Conservation (phyloP, 2,329 filamentous ascomycete species). For the Diaporthe citri region DNA sequence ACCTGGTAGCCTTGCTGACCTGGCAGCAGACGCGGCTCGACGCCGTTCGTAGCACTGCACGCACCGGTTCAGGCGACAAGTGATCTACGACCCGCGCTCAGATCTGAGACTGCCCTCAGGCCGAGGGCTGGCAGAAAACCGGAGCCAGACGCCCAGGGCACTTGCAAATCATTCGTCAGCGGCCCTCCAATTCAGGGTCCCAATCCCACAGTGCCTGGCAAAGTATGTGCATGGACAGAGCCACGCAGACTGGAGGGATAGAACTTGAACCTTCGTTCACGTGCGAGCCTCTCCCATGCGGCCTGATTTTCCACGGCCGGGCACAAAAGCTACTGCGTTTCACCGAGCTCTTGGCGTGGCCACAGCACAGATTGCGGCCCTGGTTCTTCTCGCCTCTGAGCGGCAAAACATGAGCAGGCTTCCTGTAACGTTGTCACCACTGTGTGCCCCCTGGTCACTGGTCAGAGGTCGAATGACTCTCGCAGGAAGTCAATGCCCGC, state of each 20-base stretch:
- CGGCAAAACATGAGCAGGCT: slow-evolving; percentile 28
- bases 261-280: background rate
- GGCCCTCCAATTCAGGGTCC: background rate
- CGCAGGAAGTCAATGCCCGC: slow-evolving; percentile 26
- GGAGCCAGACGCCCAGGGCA: slow-evolving; percentile 1
- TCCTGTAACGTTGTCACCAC: slow-evolving; percentile 22
- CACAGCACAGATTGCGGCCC: slow-evolving; percentile 26
- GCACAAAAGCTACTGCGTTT: slow-evolving; percentile 29
- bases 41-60: background rate
- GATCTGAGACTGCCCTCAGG: slow-evolving; percentile 20
- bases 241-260: background rate
- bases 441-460: background rate
- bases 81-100: slow-evolving; percentile 12
- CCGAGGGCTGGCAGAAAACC: slow-evolving; percentile 23
- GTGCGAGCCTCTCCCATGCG: slow-evolving; percentile 20
- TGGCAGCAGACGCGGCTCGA: slow-evolving; percentile 6
- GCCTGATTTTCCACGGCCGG: slow-evolving; percentile 25
- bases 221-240: background rate
- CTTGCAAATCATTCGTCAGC: slow-evolving; percentile 14
- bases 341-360: slow-evolving; percentile 26
- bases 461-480: slow-evolving; percentile 18
- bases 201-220: slow-evolving; percentile 14
- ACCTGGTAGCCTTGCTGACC: too few relatives aligned
- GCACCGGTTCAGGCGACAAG: background rate
- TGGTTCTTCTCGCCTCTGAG: slow-evolving; percentile 5